Conservation (phyloP, 2,329 filamentous ascomycete genomes). For the Microsporum canis region DNA sequence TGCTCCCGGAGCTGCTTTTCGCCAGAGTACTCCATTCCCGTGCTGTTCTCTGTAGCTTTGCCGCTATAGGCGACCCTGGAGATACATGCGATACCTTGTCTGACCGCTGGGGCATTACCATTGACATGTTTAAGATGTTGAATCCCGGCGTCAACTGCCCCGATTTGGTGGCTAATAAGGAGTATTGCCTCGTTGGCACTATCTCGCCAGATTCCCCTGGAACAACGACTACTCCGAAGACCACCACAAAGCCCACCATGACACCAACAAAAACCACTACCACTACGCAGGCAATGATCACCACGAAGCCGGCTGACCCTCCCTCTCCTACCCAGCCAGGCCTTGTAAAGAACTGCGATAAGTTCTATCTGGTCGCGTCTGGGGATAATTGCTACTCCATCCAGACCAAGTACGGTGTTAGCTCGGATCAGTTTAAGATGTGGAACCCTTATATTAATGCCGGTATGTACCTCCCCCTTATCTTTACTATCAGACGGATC, state of each 20-base stretch:
- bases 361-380: not conserved
- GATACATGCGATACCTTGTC: conserved; percentile 22
- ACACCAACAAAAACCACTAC: conserved; percentile 1
- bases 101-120: conserved; percentile 17
- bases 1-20: not conserved
- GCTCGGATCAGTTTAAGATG: conserved; percentile 6
- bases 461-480: not conserved
- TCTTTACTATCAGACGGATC: not conserved
- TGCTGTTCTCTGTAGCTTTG: not conserved
- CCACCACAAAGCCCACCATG: not conserved
- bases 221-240: not conserved
- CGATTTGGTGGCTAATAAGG: conserved; percentile 10
- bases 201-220: not conserved
- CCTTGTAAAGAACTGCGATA: conserved; percentile 4
- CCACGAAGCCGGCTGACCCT: not conserved
- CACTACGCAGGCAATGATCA: not conserved
- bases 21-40: not conserved
- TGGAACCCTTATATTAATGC: conserved; percentile 19
- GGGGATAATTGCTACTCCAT: not conserved
- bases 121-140: conserved; percentile 16
- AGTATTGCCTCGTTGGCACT: not conserved
- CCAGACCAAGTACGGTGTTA: not conserved
- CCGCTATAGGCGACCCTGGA: conserved; percentile 11
- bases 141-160: conserved; percentile 21
- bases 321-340: conserved; percentile 7